phyloP scores from a whole-genome alignment of 257 asterid species.

The Rauvolfia tetraphylla region DNA sequence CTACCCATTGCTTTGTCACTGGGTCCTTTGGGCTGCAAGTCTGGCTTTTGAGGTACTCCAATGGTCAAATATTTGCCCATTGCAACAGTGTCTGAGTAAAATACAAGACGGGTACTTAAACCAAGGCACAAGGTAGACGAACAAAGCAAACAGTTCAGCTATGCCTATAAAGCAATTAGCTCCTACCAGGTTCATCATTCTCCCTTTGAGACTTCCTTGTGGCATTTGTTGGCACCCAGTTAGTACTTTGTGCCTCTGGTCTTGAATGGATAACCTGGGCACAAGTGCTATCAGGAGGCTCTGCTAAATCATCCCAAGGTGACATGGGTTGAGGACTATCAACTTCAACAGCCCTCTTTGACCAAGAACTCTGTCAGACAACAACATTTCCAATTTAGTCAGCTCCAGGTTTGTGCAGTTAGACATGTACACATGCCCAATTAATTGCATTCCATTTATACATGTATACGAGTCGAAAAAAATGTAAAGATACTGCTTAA shows the following conservation, averaged over 20 bases:
- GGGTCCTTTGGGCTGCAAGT: constrained; percentile 25
- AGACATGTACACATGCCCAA: neutral
- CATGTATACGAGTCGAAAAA: neutral
- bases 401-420: neutral
- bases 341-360: constrained; percentile 38
- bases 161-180: neutral
- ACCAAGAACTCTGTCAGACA: constrained; percentile 40
- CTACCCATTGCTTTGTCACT: constrained; percentile 13
- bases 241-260: constrained; percentile 31
- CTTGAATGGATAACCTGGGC: constrained; percentile 39
- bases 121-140: neutral
- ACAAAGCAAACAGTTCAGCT: neutral
- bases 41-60: constrained; percentile 23
- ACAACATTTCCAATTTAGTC: neutral
- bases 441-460: neutral
- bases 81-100: constrained; percentile 21
- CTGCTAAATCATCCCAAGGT: constrained; percentile 34
- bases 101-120: neutral
- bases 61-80: constrained; percentile 36
- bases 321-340: constrained; percentile 35
- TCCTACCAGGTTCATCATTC: constrained; percentile 31
- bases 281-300: constrained; percentile 42
- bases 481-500: neutral
- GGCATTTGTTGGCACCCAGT: constrained; percentile 30
- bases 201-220: constrained; percentile 18